These are phyloP conservation scores for Carex scoparia DNA, from an alignment of 176 grass and related monocot species.

Conservation along the genomic window DNA sequence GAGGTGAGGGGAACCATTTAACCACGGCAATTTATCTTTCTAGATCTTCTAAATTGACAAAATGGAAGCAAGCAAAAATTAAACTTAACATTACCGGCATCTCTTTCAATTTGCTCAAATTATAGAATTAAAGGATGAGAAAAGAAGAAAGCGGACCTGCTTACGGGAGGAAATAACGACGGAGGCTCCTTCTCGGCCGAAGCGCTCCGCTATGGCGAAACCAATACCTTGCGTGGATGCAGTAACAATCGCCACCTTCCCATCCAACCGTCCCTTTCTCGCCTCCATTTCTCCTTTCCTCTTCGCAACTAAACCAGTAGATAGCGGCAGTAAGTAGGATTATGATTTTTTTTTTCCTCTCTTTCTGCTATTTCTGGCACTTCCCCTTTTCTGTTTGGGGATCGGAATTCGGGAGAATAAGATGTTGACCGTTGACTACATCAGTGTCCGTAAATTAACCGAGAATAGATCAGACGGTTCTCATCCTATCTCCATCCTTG, in stretches of 20 bases:
- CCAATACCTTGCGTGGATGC: constrained; percentile 89
- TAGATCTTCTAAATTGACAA: not conserved
- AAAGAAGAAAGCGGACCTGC: constrained; percentile 38
- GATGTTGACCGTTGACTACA: not conserved
- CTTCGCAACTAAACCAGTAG: not conserved
- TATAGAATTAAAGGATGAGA: not conserved
- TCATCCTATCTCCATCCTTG: not conserved
- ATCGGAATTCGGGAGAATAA: not conserved
- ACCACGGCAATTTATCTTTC: not conserved
- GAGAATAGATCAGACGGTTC: not conserved
- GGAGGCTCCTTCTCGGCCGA: constrained; percentile 78
- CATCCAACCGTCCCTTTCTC: constrained; percentile 55
- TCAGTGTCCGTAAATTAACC: not conserved
- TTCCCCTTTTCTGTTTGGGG: too few relatives aligned
- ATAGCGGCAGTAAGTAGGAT: too few relatives aligned
- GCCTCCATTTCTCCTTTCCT: constrained; percentile 1
- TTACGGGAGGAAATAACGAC: constrained; percentile 95
- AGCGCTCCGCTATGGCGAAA: constrained; percentile 73
- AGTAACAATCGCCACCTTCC: constrained; percentile 91
- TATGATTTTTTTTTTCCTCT: not conserved
- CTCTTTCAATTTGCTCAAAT: too few relatives aligned
- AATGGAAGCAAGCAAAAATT: not conserved
- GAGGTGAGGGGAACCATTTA: not conserved
- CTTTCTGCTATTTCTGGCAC: too few relatives aligned
- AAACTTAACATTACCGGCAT: not conserved